Evolutionary conservation across 1,284 basidiomycete genomes (phyloP), one percentile per base, ranked within the genome.

Genomic region (Moesziomyces parantarcticus): DNA sequence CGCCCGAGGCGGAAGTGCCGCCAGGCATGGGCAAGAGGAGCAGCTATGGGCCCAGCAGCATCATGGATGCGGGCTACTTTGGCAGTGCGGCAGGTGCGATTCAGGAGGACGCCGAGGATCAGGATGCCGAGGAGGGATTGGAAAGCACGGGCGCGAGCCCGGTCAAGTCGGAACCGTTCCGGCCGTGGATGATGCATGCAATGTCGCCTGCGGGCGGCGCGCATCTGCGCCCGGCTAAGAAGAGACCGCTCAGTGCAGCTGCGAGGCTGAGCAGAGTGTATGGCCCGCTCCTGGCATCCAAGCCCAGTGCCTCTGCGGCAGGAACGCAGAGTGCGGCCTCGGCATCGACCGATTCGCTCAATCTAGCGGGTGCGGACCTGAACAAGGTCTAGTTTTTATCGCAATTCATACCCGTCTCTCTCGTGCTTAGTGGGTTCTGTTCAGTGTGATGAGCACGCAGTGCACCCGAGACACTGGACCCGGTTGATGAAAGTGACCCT

Each of bases 211-310:
- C 50, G 7, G 58, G 64, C 11, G 54, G 53, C n/a, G 56, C 60
- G 3, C 65, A 68, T 18, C 22, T 58, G 22, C 26, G 71, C 21
- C 61, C 65, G 18, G 51, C 58, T 11, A 36, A 54, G n/a, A 76
- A 72, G 39, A 41, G 72, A 9, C 76, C 76, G 13, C 41, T 78
- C 25, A 69, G 69, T 43, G 76, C 76, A 11, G 76, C 76, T 7
- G 76, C 75, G 5, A 50, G 76, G 5, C 46, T 78, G 29, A 70
- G 65, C 54, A 66, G 61, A 26, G 59, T 78, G 29, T 78, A 78
- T 29, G 72, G 75, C 5, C 69, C 69, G 11, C 44, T 72, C 32
- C 36, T 66, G 22, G 44, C 59, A 8, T 40, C 36, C 5, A 60
- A 44, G 18, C 13, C 26, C 6, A 16, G 36, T 14, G 36, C 36